Base-by-base conservation (phyloP, 2,329 filamentous ascomycete genomes). In the Ophiostoma quercus region DNA sequence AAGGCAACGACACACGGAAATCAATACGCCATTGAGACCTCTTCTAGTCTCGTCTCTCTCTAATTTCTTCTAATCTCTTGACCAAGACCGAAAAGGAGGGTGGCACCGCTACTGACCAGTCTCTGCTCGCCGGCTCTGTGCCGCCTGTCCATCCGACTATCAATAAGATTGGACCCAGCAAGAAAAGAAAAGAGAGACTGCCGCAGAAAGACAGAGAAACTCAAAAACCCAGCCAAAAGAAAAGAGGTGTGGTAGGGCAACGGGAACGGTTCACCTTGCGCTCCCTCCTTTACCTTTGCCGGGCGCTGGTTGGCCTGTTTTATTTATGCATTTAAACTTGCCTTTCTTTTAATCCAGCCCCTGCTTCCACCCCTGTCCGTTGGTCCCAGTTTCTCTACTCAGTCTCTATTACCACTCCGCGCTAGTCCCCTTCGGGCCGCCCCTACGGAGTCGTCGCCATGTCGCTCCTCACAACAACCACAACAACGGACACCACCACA, bases 321-420 rank as follows among this genome's bases (percentile, higher is more conserved):
- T 39, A 63, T 57, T 71, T 68, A 43, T 51, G 37, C 69, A 32
- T 32, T 66, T 68, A 67, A 54, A 37, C 43, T 71, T 60, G 54
- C 43, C 16, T 54, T 67, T 41, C 14, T 14, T 70, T 70, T 57
- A 57, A 68, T 41, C n/a, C 32, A 63, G 57, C 67, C 66, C 65
- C 51, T 70, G 54, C 43, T 19, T 57, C 16, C 29, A 34, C 62
- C 62, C 62, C 34, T n/a, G 60, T 63, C 16, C 16, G 19, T 65
- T 65, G 62, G 62, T 34, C 34, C 62, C 32, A 22, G 60, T 65
- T 19, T 65, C 60, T 22, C 25, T 29, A 29, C 25, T 29, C 25
- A 29, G 25, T 29, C 25, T 29, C 60, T 11, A 25, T 65, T 65
- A 39, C 22, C 7, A 19, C 1, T 25, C 8, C 19, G 3, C 32